Conservation (phyloP, 441 rosid genomes). For the Metrosideros polymorpha region DNA sequence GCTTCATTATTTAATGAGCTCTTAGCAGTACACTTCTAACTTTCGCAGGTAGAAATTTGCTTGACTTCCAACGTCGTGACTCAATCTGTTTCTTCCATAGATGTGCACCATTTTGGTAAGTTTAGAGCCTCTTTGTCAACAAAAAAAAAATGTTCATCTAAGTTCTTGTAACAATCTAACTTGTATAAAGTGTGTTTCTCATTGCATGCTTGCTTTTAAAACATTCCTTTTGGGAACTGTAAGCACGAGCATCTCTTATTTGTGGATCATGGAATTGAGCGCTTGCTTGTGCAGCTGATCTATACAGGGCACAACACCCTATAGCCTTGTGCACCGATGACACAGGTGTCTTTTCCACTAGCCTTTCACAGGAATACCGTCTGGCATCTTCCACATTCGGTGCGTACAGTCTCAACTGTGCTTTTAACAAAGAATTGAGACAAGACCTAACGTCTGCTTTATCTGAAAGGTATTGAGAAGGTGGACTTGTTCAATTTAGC, state of each 20-base stretch:
- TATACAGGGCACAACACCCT: constrained; percentile 69
- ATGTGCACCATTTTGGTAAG: constrained; percentile 88
- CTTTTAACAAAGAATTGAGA: background rate
- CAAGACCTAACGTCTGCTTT: background rate
- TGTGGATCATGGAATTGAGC: background rate
- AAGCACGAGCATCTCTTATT: background rate
- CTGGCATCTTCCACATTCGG: constrained; percentile 75
- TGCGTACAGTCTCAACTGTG: constrained; percentile 13
- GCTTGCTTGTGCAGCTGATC: constrained; percentile 42
- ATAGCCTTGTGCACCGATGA: constrained; percentile 83
- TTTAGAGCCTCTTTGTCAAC: background rate
- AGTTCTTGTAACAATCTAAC: background rate
- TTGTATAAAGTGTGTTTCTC: background rate
- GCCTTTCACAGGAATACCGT: constrained; percentile 57
- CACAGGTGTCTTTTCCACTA: constrained; percentile 81
- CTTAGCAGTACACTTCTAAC: background rate
- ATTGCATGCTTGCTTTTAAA: background rate
- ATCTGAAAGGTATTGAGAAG: constrained; percentile 47
- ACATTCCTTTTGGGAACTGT: background rate
- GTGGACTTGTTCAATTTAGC: constrained; percentile 62
- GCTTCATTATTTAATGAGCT: background rate
- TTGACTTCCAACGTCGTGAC: constrained; percentile 90
- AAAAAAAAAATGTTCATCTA: background rate
- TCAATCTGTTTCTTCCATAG: constrained; percentile 63
- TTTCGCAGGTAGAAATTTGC: constrained; percentile 88